These are phyloP conservation scores for Isoetes engelmannii DNA, from an alignment of 83 land plant genomes.

Conservation along the genomic window DNA sequence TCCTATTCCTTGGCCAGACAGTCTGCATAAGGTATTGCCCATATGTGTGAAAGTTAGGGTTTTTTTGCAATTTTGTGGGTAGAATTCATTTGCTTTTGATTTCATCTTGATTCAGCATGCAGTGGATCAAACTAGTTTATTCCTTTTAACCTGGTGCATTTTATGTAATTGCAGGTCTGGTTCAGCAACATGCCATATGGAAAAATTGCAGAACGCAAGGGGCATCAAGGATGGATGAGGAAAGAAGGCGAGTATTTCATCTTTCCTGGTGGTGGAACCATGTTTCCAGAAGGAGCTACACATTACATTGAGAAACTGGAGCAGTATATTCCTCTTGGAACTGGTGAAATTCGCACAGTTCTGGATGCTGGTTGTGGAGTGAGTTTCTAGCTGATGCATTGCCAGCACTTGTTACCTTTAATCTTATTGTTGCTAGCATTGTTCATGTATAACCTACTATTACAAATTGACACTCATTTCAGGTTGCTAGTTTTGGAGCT, in stretches of 20 bases:
- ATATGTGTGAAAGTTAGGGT: not conserved
- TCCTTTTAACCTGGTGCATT: not conserved
- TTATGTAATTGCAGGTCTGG: conserved; percentile 59
- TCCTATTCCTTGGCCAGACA: conserved; percentile 62
- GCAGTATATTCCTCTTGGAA: conserved; percentile 50
- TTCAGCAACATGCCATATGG: conserved; percentile 74
- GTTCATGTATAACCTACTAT: not conserved
- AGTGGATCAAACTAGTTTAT: not conserved
- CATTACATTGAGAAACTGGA: conserved; percentile 74
- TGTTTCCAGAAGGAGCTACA: conserved; percentile 82
- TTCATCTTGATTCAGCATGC: not conserved
- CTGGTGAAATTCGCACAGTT: conserved; percentile 61
- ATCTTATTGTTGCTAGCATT: not conserved
- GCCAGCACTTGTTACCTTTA: conserved; percentile 2
- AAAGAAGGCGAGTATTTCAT: conserved; percentile 65
- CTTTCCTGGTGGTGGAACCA: conserved; percentile 92
- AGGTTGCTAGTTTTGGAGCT: conserved; percentile 99
- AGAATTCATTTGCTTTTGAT: not conserved
- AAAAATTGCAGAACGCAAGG: conserved; percentile 84
- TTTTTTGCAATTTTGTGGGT: not conserved
- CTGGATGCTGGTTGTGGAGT: conserved; percentile 95
- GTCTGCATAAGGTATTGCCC: conserved; percentile 55
- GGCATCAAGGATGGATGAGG: conserved; percentile 92
- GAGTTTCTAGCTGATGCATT: not conserved
- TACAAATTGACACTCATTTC: not conserved